A percentile compares a stretch with the other conserved stretches of the same genome.
phyloP scores from a whole-genome alignment of 768 basidiomycete genomes.

The Ramaria sp. region DNA sequence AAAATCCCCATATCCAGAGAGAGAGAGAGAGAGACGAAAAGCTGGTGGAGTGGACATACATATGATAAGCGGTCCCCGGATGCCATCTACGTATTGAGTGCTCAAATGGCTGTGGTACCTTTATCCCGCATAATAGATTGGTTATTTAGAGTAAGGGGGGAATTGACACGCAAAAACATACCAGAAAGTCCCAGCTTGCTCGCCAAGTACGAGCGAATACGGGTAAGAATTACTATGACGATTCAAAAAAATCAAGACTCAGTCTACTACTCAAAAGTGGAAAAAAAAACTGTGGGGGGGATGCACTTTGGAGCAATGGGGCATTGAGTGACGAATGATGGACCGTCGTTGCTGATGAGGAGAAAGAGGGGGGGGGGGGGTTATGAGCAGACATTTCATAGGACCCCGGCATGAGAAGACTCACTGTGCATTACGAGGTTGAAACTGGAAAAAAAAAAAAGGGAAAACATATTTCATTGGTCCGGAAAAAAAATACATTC shows the following conservation, averaged over 20 bases:
- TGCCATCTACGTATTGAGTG: conserved; percentile 12
- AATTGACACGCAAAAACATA: no score
- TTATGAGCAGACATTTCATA: not conserved
- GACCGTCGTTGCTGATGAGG: conserved; percentile 1
- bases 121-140: not conserved
- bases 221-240: conserved; percentile 3
- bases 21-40: not conserved
- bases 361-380: no score
- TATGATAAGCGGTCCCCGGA: conserved; percentile 10
- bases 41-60: not conserved
- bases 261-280: not conserved
- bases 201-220: not conserved
- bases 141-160: not conserved
- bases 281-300: no score
- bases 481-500: no score
- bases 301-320: conserved; percentile 19
- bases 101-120: conserved; percentile 15
- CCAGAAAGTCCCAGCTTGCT: conserved; percentile 11
- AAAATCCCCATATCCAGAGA: no score
- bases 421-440: conserved; percentile 4
- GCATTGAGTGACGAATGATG: conserved; percentile 30
- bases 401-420: not conserved
- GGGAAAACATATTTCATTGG: no score
- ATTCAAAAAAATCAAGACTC: not conserved
- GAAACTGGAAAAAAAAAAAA: not conserved